Percentiles rank a stretch among this genome's conserved stretches.
phyloP scores from a whole-genome alignment of 164 flowering plant species.

The Stephania yunnanensis region DNA sequence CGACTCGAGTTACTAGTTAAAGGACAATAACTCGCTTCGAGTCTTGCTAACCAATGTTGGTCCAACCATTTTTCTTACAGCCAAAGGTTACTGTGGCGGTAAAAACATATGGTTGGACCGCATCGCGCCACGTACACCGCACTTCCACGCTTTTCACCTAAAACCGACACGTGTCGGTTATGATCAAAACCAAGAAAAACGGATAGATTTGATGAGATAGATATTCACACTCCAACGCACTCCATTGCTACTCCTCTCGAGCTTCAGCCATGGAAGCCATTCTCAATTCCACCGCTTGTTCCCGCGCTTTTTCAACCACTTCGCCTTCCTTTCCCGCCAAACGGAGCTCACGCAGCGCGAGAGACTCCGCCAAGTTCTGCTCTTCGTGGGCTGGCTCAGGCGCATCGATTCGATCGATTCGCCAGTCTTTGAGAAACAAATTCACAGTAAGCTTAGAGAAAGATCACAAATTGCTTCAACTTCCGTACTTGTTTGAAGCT shows the following conservation, averaged over 20 bases:
- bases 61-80: too few species aligned
- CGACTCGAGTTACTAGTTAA: too few species aligned
- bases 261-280: constrained; percentile 46
- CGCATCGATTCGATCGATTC: constrained; percentile 25
- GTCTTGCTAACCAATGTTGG: too few species aligned
- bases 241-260: neutral
- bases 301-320: constrained; percentile 45
- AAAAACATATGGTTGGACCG: neutral
- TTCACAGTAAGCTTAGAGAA: constrained; percentile 36
- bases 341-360: constrained; percentile 6
- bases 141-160: neutral
- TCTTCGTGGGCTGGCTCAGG: constrained; percentile 38
- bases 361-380: constrained; percentile 11
- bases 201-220: neutral
- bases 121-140: neutral
- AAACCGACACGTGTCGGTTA: neutral
- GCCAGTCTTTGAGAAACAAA: constrained; percentile 31
- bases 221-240: neutral
- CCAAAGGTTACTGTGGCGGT: too few species aligned
- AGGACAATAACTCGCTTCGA: too few species aligned
- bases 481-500: neutral
- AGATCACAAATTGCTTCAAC: neutral
- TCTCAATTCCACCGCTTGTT: constrained; percentile 38
- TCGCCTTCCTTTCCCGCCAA: constrained; percentile 13
- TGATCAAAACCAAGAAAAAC: neutral